Evolutionary conservation across 164 flowering plant genomes (phyloP).

Genomic region (Tetracentron sinense): DNA sequence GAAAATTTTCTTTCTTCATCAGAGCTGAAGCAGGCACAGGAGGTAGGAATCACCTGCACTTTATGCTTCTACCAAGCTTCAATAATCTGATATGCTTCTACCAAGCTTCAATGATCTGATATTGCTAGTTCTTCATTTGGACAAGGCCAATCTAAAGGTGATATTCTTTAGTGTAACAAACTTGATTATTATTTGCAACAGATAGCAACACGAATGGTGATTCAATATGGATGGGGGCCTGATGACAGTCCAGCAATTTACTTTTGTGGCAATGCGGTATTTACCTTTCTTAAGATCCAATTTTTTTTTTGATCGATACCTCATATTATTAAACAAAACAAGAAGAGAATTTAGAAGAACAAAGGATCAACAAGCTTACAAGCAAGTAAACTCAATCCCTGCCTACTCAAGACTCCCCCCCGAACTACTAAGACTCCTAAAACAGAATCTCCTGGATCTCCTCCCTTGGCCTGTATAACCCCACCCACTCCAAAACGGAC

Average conservation of each 20-base stretch:
- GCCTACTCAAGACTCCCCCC: too few relatives aligned
- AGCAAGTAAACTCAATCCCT: too few relatives aligned
- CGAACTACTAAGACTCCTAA: too few relatives aligned
- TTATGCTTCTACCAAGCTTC: not conserved
- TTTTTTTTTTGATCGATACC: too few relatives aligned
- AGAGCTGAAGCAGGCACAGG: slow-evolving; percentile 83
- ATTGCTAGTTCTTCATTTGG: not conserved
- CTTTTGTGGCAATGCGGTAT: slow-evolving; percentile 67
- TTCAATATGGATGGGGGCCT: slow-evolving; percentile 97
- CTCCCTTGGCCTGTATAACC: too few relatives aligned
- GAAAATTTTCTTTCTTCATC: slow-evolving; percentile 74
- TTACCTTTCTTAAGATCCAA: slow-evolving; percentile 11
- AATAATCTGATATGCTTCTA: not conserved
- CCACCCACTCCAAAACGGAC: too few relatives aligned
- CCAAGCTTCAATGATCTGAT: not conserved
- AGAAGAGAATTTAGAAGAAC: too few relatives aligned
- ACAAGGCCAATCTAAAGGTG: not conserved
- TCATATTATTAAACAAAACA: too few relatives aligned
- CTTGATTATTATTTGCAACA: slow-evolving; percentile 32
- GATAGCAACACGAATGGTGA: slow-evolving; percentile 94
- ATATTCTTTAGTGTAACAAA: slow-evolving; percentile 6
- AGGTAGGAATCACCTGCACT: slow-evolving; percentile 39
- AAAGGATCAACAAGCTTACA: too few relatives aligned
- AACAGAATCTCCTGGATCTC: too few relatives aligned
- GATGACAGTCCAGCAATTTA: slow-evolving; percentile 84